phyloP scores from a whole-genome alignment of 352 stramenopile genomes.

The Elongisporangium prolatum region DNA sequence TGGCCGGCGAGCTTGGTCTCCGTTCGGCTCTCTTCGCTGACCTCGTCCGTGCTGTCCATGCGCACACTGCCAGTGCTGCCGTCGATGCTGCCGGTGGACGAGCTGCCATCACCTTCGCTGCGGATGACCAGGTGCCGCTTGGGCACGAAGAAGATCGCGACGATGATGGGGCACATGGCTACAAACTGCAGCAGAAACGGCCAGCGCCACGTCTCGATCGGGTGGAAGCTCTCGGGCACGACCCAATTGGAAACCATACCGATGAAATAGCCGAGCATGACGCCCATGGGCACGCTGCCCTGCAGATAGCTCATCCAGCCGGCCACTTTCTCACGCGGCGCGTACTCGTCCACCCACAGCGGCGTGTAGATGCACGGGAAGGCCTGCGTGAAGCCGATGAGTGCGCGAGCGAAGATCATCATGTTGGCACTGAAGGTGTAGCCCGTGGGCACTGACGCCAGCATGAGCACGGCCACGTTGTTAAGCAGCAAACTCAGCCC shows the following conservation, averaged over 20 bases:
- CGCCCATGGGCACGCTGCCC: constrained; percentile 74
- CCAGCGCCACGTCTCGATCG: constrained; percentile 78
- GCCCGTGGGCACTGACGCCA: constrained; percentile 70
- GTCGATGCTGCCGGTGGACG: constrained; percentile 34
- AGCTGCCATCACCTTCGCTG: constrained; percentile 40
- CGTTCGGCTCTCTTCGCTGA: constrained; percentile 14
- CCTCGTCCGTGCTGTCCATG: constrained; percentile 30
- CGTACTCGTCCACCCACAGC: constrained; percentile 84
- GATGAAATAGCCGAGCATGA: constrained; percentile 85
- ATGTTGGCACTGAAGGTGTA: constrained; percentile 60
- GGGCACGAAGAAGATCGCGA: constrained; percentile 78
- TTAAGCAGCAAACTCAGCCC: constrained; percentile 71
- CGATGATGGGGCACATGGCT: constrained; percentile 62
- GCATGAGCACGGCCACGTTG: constrained; percentile 66
- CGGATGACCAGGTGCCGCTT: constrained; percentile 74
- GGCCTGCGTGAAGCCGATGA: constrained; percentile 81
- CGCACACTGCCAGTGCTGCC: constrained; percentile 20
- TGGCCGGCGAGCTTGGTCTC: constrained; percentile 1
- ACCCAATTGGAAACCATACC: constrained; percentile 81
- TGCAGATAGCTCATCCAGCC: constrained; percentile 86
- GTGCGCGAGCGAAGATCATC: constrained; percentile 60
- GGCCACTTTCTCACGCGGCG: constrained; percentile 62
- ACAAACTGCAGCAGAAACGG: constrained; percentile 84
- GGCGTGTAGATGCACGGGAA: constrained; percentile 84
- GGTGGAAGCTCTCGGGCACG: constrained; percentile 54